phyloP scores from a whole-genome alignment of 2,329 filamentous ascomycete species.

The Pseudonectria foliicola region DNA sequence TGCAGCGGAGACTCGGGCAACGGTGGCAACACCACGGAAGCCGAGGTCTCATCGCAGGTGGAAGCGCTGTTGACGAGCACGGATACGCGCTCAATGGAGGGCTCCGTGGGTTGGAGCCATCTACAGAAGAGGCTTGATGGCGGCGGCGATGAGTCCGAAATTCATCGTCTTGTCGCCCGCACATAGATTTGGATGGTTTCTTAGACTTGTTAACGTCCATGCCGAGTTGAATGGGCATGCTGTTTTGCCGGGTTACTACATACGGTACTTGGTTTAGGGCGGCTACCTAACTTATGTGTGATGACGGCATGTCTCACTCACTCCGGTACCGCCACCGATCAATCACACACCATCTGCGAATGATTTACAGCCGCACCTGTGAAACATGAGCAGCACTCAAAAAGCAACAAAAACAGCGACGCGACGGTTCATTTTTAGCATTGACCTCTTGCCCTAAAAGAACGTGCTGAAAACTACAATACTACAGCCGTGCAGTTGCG shows the following conservation, averaged over 20 bases:
- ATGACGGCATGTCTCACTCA: constrained; percentile 18
- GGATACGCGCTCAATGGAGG: constrained; percentile 15
- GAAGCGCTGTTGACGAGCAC: constrained; percentile 19
- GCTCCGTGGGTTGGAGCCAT: constrained; percentile 13
- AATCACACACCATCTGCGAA: background rate
- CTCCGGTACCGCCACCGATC: background rate
- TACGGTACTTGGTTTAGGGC: too few relatives aligned
- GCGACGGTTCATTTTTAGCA: constrained; percentile 1
- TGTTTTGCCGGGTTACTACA: too few relatives aligned
- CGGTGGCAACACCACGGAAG: constrained; percentile 7
- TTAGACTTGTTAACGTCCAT: too few relatives aligned
- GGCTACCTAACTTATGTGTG: too few relatives aligned
- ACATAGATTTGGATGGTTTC: too few relatives aligned
- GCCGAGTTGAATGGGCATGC: too few relatives aligned
- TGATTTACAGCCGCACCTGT: constrained; percentile 6
- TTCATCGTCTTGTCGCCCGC: too few relatives aligned
- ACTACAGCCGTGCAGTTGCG: too few relatives aligned
- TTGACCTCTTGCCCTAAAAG: background rate
- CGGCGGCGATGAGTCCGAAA: too few relatives aligned
- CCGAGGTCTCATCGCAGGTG: constrained; percentile 18
- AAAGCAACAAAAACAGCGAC: constrained; percentile 7
- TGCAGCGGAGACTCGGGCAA: constrained; percentile 37
- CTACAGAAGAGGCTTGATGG: constrained; percentile 6
- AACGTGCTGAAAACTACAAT: too few relatives aligned
- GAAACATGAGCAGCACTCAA: constrained; percentile 2